A percentile compares a stretch with the other conserved stretches of the same genome.
These are phyloP conservation scores for Catenaria anguillulae DNA, from an alignment of 371 early-diverging fungal species.

Conservation along the genomic window DNA sequence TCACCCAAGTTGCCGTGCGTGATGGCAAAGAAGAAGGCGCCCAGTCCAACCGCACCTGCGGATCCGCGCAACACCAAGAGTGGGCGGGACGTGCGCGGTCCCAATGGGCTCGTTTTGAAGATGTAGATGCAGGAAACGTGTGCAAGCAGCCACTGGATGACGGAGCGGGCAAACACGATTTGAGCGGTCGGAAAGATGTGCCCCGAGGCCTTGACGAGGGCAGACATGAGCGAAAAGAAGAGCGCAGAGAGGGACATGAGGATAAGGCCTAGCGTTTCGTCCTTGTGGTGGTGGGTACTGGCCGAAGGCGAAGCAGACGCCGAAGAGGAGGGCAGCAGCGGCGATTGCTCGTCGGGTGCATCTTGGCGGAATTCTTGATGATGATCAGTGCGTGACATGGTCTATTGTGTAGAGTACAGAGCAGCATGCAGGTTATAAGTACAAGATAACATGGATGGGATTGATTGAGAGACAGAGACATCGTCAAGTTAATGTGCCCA, in stretches of 20 bases:
- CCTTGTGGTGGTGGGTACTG: too few species aligned
- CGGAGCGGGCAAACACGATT: slow-evolving; percentile 52
- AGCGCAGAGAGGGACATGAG: slow-evolving; percentile 52
- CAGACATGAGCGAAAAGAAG: slow-evolving; percentile 51
- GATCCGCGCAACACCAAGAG: slow-evolving; percentile 48
- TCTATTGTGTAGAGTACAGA: too few species aligned
- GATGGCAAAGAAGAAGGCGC: slow-evolving; percentile 48
- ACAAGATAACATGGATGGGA: too few species aligned
- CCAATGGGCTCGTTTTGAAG: slow-evolving; percentile 42
- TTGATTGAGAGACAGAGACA: too few species aligned
- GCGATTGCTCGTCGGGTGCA: too few species aligned
- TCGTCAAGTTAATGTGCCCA: too few species aligned
- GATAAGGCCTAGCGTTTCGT: slow-evolving; percentile 27
- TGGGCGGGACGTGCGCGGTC: slow-evolving; percentile 19
- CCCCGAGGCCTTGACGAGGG: slow-evolving; percentile 48
- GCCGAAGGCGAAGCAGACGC: too few species aligned
- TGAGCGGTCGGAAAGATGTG: slow-evolving; percentile 36
- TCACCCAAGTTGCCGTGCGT: slow-evolving; percentile 4
- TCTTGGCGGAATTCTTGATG: too few species aligned
- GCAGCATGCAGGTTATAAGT: too few species aligned
- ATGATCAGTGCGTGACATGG: too few species aligned
- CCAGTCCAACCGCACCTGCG: slow-evolving; percentile 47
- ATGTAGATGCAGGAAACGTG: slow-evolving; percentile 31
- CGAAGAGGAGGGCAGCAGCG: too few species aligned
- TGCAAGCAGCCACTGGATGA: slow-evolving; percentile 41